These are phyloP conservation scores for Barnettozyma pratensis DNA, from an alignment of 805 yeast genomes.

Conservation along the genomic window DNA sequence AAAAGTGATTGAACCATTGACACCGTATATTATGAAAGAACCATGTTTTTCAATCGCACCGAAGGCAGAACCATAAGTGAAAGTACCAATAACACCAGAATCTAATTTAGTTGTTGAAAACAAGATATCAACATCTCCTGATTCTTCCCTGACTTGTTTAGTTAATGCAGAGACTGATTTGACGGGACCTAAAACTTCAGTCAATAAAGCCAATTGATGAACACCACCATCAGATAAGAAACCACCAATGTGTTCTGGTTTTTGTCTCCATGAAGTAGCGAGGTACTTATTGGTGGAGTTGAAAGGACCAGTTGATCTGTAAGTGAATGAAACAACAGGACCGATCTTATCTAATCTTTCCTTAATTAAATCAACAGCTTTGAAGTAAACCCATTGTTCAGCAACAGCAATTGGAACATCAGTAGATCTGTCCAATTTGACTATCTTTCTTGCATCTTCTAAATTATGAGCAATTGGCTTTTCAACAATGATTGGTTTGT, in stretches of 20 bases:
- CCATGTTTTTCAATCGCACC: slow-evolving; percentile 75
- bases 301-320: slow-evolving; percentile 71
- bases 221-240: slow-evolving; percentile 94
- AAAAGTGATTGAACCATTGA: slow-evolving; percentile 65
- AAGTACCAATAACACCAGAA: slow-evolving; percentile 57
- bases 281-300: slow-evolving; percentile 54
- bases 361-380: slow-evolving; percentile 50
- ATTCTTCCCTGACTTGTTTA: slow-evolving; percentile 65
- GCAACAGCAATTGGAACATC: slow-evolving; percentile 68
- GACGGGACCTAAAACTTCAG: slow-evolving; percentile 75
- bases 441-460: slow-evolving; percentile 76
- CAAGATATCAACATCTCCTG: slow-evolving; percentile 80
- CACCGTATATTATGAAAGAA: slow-evolving; percentile 69
- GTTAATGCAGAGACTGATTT: slow-evolving; percentile 71
- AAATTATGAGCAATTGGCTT: slow-evolving; percentile 90
- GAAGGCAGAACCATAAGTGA: slow-evolving; percentile 35
- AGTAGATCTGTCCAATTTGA: slow-evolving; percentile 53
- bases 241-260: slow-evolving; percentile 92
- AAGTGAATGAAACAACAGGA: slow-evolving; percentile 59
- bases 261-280: slow-evolving; percentile 78
- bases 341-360: slow-evolving; percentile 70
- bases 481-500: slow-evolving; percentile 78
- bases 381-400: slow-evolving; percentile 82
- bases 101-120: slow-evolving; percentile 75
- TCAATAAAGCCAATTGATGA: slow-evolving; percentile 84